These are phyloP conservation scores for Coemansia interrupta DNA, from an alignment of 192 early-diverging fungal species.

Conservation along the genomic window DNA sequence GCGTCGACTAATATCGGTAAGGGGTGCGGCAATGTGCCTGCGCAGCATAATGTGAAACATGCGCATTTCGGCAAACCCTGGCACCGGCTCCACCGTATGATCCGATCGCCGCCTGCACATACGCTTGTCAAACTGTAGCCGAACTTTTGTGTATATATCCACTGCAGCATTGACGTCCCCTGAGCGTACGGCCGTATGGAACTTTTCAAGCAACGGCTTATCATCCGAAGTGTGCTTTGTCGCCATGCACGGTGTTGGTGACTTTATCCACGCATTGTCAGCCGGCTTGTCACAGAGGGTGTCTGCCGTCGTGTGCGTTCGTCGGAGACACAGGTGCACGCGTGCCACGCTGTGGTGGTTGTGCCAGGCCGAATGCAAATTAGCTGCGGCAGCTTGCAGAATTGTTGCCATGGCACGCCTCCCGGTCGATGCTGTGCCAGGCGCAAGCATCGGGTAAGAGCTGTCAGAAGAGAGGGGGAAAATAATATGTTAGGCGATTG, in stretches of 20 bases:
- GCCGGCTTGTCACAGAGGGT: too few relatives aligned
- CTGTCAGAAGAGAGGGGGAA: not conserved
- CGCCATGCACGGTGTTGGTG: too few relatives aligned
- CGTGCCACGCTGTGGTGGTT: too few relatives aligned
- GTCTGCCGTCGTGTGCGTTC: too few relatives aligned
- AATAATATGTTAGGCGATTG: not conserved
- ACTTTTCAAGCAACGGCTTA: too few relatives aligned
- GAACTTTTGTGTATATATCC: too few relatives aligned
- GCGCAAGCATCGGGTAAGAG: constrained; percentile 12
- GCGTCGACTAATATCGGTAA: not conserved
- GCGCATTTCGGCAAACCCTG: constrained; percentile 19
- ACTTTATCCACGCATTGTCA: too few relatives aligned
- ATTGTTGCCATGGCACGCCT: not conserved
- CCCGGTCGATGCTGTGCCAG: constrained; percentile 10
- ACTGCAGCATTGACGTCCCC: too few relatives aligned
- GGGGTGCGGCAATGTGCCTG: not conserved
- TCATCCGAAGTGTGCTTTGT: too few relatives aligned
- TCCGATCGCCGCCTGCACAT: constrained; percentile 7
- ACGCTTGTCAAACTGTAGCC: constrained; percentile 2
- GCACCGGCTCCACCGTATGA: not conserved
- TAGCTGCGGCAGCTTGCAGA: not conserved
- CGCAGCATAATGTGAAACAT: constrained; percentile 25
- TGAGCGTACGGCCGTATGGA: too few relatives aligned
- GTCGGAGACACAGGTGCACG: too few relatives aligned
- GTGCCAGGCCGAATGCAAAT: not conserved